Evolutionary conservation across 2,329 filamentous ascomycete species (phyloP).

Genomic region (Magnaporthales sp.): DNA sequence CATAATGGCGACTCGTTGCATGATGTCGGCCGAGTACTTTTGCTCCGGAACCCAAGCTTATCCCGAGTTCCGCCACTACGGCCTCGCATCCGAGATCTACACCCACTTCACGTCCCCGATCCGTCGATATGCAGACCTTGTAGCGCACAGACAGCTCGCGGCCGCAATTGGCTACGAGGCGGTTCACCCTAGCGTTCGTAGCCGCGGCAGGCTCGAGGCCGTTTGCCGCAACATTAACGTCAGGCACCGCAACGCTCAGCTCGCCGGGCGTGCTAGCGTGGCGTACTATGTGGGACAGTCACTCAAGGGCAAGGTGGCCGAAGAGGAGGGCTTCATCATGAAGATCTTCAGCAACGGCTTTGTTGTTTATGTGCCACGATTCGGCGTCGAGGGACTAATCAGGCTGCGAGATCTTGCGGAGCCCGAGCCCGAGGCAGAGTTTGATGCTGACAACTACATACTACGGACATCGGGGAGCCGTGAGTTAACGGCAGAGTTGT

Average conservation of each 20-base stretch:
- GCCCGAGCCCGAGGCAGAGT: slow-evolving; percentile 69
- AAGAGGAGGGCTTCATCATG: slow-evolving; percentile 94
- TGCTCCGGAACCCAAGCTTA: slow-evolving; percentile 88
- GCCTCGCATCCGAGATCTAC: slow-evolving; percentile 92
- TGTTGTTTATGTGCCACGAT: slow-evolving; percentile 89
- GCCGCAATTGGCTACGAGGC: slow-evolving; percentile 86
- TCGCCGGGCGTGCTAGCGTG: slow-evolving; percentile 86
- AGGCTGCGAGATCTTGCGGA: slow-evolving; percentile 74
- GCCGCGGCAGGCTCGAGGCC: slow-evolving; percentile 75
- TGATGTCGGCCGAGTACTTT: slow-evolving; percentile 99
- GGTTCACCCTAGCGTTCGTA: slow-evolving; percentile 72
- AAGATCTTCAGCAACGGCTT: slow-evolving; percentile 96
- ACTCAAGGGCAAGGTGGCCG: slow-evolving; percentile 64
- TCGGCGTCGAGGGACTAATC: slow-evolving; percentile 91
- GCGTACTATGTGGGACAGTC: slow-evolving; percentile 98
- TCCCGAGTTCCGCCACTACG: slow-evolving; percentile 94
- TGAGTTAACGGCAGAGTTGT: slow-evolving; percentile 64
- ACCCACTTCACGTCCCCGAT: slow-evolving; percentile 98
- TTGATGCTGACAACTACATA: slow-evolving; percentile 78
- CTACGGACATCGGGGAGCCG: slow-evolving; percentile 51
- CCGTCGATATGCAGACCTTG: slow-evolving; percentile 91
- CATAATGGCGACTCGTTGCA: slow-evolving; percentile 95
- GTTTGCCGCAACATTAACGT: slow-evolving; percentile 99
- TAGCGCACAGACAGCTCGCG: slow-evolving; percentile 79
- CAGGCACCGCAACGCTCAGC: slow-evolving; percentile 91